A percentile compares a stretch with the other conserved stretches of the same genome.
phyloP scores from a whole-genome alignment of 192 early-diverging fungal species.

The Coemansia sp. region DNA sequence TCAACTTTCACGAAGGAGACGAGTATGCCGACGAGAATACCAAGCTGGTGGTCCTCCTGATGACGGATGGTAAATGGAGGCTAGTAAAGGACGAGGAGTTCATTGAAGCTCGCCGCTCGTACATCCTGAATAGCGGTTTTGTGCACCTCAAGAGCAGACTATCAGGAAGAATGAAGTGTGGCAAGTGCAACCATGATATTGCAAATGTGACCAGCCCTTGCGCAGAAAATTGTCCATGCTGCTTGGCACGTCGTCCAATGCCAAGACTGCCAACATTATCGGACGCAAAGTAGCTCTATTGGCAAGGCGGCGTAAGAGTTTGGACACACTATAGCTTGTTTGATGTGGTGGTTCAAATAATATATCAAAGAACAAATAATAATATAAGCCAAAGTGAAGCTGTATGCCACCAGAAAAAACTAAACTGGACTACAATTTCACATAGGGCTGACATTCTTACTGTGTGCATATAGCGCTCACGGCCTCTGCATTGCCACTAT shows the following conservation, averaged over 20 bases:
- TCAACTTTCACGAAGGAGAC: no score
- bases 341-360: no score
- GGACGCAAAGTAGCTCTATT: neutral
- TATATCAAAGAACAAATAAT: no score
- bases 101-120: neutral
- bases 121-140: neutral
- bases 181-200: neutral
- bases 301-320: no score
- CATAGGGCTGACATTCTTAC: no score
- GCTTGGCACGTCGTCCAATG: neutral
- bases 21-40: neutral
- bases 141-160: neutral
- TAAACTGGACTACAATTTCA: no score
- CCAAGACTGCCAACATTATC: neutral
- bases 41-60: neutral
- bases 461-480: no score
- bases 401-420: no score
- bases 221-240: neutral
- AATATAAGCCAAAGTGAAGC: no score
- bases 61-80: neutral
- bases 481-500: no score
- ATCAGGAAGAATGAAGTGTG: neutral
- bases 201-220: neutral
- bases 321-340: no score
- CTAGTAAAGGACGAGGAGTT: neutral